Base-by-base conservation (phyloP, 495 filamentous ascomycete species). In the Hypomontagnella monticulosa region DNA sequence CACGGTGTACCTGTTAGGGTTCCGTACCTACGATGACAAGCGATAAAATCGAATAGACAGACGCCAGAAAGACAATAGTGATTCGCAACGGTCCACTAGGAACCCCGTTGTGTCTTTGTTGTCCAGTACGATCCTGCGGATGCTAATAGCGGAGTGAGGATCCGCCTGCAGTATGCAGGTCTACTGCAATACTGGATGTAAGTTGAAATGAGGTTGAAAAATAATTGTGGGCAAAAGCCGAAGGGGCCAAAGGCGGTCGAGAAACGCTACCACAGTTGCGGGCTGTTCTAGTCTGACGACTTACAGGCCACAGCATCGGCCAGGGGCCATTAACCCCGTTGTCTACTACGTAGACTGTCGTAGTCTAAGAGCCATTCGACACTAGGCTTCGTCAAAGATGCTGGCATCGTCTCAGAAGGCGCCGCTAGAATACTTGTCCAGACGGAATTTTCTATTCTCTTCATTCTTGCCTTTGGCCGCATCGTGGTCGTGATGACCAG, bases 181-280 rank as follows among this genome's bases (percentile, higher is more conserved):
- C 56, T 59, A 50, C 58, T 67, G 58, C 54, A 63, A 59, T 57
- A 36, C 43, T 50, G 42, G 54, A 63, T 57, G 61, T 63, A 66
- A 19, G 61, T 56, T 61, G 63, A 73, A 71, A 73, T 73, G 70
- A 73, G 44, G 64, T 61, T 34, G 36, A 54, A 63, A 57, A 67
- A 42, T 56, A 62, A 48, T 66, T 52, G 63, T 52, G 51, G 61
- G 48, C 55, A 41, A 42, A 54, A 32, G 63, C 23, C 23, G 23
- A 27, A 27, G 23, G 23, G 23, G 23, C 23, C 23, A 27, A 27
- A 27, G 23, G 23, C 55, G 67, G 52, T 67, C 49, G 62, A 61
- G 16, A 23, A 63, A 30, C 34, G 50, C 61, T 61, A 61, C 61
- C 52, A 57, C 19, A 57, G 36, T 34, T 57, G 54, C 58, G 63